Evolutionary conservation across 345 rosid genomes (phyloP).

Genomic region (Populus pruinosa): DNA sequence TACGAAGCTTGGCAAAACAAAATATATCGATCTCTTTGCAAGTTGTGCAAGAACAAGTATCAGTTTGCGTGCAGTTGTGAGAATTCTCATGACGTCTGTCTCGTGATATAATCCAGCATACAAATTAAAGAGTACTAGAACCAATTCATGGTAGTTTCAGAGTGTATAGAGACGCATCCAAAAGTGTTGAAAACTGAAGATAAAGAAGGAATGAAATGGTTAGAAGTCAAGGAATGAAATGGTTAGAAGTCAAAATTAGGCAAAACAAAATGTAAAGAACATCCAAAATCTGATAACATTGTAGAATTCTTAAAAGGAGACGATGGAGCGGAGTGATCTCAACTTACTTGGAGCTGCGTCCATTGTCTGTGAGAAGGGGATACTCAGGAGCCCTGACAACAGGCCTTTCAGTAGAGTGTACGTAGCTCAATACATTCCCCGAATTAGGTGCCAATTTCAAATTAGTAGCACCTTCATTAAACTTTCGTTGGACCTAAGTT

Average conservation of each 20-base stretch:
- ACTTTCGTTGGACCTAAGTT: no score
- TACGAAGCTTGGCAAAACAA: not conserved
- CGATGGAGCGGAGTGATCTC: conserved; percentile 10
- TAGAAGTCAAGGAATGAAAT: not conserved
- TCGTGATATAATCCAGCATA: not conserved
- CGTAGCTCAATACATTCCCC: conserved; percentile 83
- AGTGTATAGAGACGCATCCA: not conserved
- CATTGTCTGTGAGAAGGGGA: conserved; percentile 77
- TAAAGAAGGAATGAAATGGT: not conserved
- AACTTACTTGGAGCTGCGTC: conserved; percentile 83
- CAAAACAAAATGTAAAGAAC: not conserved
- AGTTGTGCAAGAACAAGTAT: not conserved
- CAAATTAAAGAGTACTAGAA: not conserved
- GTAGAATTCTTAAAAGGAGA: not conserved
- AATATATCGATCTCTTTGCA: not conserved
- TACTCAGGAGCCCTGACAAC: conserved; percentile 80
- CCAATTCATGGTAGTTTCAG: not conserved
- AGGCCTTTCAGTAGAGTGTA: conserved; percentile 63
- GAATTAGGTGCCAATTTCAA: no score
- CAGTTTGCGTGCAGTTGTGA: not conserved
- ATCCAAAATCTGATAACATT: not conserved
- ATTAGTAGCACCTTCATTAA: no score
- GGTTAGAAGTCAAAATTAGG: not conserved
- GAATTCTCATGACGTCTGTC: not conserved
- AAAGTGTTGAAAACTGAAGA: not conserved